phyloP scores from a whole-genome alignment of 768 basidiomycete genomes.

The Heimioporus sp. region DNA sequence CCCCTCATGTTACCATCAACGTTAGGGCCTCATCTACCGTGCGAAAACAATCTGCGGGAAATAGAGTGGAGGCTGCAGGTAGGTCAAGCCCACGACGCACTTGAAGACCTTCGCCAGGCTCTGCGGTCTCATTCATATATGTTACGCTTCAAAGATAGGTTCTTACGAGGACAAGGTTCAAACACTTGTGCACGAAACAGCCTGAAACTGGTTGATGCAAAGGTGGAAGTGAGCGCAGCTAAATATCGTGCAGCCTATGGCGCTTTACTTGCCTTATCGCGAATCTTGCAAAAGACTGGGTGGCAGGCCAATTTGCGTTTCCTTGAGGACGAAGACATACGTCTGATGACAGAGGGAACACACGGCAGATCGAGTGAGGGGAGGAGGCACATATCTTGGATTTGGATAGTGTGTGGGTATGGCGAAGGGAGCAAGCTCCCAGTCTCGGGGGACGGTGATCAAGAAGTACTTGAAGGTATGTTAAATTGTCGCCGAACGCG shows the following conservation, averaged over 20 bases:
- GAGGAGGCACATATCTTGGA: neutral
- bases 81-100: neutral
- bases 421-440: neutral
- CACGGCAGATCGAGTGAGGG: neutral
- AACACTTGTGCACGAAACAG: neutral
- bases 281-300: neutral
- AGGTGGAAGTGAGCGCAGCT: neutral
- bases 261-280: neutral
- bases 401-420: neutral
- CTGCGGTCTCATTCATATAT: neutral
- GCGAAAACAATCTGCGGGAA: neutral
- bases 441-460: too few species aligned
- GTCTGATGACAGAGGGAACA: neutral
- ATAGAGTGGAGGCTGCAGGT: neutral
- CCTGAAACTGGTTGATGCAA: neutral
- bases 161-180: neutral
- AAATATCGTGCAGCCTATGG: neutral
- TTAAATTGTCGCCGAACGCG: too few species aligned
- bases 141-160: neutral
- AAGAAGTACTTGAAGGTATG: too few species aligned
- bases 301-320: neutral
- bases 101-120: neutral
- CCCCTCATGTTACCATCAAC: too few species aligned
- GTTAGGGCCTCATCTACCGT: too few species aligned
- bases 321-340: neutral